phyloP scores from a whole-genome alignment of 129 eudicot genomes.

The Chrysanthemum seticuspe region DNA sequence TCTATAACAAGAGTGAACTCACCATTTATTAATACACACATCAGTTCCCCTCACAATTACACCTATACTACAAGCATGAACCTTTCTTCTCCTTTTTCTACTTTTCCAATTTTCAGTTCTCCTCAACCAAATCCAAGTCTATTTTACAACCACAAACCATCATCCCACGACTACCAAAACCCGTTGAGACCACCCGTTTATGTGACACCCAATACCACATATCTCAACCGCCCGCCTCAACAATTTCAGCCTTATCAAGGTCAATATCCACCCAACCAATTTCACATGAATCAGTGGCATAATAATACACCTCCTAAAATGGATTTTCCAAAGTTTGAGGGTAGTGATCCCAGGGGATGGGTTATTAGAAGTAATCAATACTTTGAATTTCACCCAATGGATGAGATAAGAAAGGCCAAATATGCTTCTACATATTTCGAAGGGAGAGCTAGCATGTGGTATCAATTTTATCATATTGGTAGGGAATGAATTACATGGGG shows the following conservation, averaged over 20 bases:
- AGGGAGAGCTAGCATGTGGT: not conserved
- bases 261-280: not conserved
- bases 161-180: not conserved
- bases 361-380: not conserved
- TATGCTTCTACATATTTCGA: not conserved
- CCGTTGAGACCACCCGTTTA: not conserved
- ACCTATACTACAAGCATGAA: not conserved
- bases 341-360: not conserved
- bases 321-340: not conserved
- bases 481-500: not conserved
- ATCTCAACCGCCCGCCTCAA: not conserved
- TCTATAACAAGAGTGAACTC: not conserved
- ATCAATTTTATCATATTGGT: not conserved
- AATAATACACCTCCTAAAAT: no score
- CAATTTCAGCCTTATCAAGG: not conserved
- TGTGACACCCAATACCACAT: not conserved
- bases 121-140: not conserved
- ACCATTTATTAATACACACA: not conserved
- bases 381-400: not conserved
- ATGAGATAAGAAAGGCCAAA: not conserved
- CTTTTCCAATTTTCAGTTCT: not conserved
- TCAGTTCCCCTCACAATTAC: not conserved
- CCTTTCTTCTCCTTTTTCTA: not conserved
- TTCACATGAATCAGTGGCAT: not conserved
- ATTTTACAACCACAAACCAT: no score